Percentiles rank a stretch among this genome's conserved stretches.
These are phyloP conservation scores for Aspergillus panamensis DNA, from an alignment of 495 filamentous ascomycete species.

Conservation along the genomic window DNA sequence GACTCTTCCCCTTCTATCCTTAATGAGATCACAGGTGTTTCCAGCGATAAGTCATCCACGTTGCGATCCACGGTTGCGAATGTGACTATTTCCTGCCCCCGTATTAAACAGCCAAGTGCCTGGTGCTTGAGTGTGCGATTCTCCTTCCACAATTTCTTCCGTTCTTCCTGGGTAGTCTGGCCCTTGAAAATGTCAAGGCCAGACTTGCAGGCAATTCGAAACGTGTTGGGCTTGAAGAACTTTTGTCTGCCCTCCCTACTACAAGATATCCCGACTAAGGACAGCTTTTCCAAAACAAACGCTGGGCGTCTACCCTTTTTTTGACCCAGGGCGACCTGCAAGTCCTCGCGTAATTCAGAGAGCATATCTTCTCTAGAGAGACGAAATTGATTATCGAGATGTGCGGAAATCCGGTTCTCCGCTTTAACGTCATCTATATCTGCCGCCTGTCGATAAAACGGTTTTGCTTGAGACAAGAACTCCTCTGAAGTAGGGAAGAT, in stretches of 20 bases:
- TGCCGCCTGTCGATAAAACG: constrained; percentile 55
- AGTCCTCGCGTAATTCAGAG: constrained; percentile 58
- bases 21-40: constrained; percentile 50
- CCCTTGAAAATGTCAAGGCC: constrained; percentile 45
- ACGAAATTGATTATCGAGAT: constrained; percentile 77
- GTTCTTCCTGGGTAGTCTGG: constrained; percentile 21
- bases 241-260: constrained; percentile 21
- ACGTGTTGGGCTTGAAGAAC: constrained; percentile 33
- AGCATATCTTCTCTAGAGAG: constrained; percentile 75
- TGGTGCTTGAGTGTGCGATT: constrained; percentile 56
- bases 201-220: constrained; percentile 41
- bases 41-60: constrained; percentile 44
- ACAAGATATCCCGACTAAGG: constrained; percentile 29
- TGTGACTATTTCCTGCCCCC: constrained; percentile 50
- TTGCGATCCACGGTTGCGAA: constrained; percentile 61
- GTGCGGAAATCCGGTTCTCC: constrained; percentile 43
- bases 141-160: constrained; percentile 46
- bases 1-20: constrained; percentile 46
- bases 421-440: constrained; percentile 27
- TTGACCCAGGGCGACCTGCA: constrained; percentile 41
- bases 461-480: constrained; percentile 51
- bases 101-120: constrained; percentile 57
- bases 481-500: constrained; percentile 71
- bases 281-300: constrained; percentile 27
- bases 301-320: constrained; percentile 41